These are phyloP conservation scores for Cephaloascus fragrans DNA, from an alignment of 805 yeast genomes.

Conservation along the genomic window DNA sequence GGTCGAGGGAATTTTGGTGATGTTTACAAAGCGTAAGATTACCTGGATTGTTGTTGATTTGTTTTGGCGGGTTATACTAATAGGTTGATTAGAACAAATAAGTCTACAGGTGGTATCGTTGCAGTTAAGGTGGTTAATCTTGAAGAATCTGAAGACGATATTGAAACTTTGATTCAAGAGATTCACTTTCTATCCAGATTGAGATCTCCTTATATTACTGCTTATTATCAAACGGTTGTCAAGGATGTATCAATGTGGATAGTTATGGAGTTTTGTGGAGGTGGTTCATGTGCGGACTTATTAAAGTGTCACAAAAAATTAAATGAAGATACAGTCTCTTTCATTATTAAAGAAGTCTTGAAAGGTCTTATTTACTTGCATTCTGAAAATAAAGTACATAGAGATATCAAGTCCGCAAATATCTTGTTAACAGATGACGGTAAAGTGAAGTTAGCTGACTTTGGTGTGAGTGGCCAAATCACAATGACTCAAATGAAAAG, in stretches of 20 bases:
- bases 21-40: constrained; percentile 51
- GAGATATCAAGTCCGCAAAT: constrained; percentile 89
- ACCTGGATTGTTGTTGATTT: neutral
- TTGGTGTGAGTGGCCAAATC: constrained; percentile 87
- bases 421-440: constrained; percentile 66
- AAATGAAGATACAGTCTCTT: constrained; percentile 50
- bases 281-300: constrained; percentile 81
- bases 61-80: no score
- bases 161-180: constrained; percentile 64
- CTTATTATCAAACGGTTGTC: constrained; percentile 47
- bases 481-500: constrained; percentile 41
- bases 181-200: constrained; percentile 64
- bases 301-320: constrained; percentile 45
- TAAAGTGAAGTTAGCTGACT: constrained; percentile 75
- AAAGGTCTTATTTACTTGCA: constrained; percentile 74
- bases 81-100: constrained; percentile 13
- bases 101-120: constrained; percentile 32
- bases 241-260: constrained; percentile 71
- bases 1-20: constrained; percentile 87
- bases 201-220: constrained; percentile 57
- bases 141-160: constrained; percentile 71
- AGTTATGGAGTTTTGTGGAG: constrained; percentile 92
- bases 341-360: constrained; percentile 53
- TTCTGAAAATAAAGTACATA: constrained; percentile 64
- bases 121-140: constrained; percentile 85